Evolutionary conservation across 495 filamentous ascomycete genomes (phyloP), one percentile per base, ranked within the genome.

Genomic region (Annulohypoxylon stygium): DNA sequence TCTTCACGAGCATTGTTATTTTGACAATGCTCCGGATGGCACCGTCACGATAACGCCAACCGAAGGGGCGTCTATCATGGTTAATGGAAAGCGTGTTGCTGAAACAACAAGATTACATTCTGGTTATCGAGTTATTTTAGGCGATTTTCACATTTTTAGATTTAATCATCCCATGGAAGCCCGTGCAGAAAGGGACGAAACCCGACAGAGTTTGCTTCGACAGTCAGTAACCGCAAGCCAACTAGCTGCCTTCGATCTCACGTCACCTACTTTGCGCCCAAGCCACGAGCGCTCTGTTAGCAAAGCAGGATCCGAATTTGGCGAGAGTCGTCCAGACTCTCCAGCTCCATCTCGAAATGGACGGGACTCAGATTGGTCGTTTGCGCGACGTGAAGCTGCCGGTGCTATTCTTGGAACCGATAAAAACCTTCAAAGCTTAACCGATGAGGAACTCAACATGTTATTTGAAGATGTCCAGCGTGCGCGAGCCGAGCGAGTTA

Each of bases 121-220:
- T 81, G 96, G 96, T 36, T 96, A 93, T 80, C 92, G 96, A 30
- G 93, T 99, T 48, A 99, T 99, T 54, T 83, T 99, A 9, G 96
- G 97, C 14, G 96, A 99, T 80, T 99, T 99, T 76, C 96, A 99
- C 78, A 99, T 99, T 63, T 99, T 98, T 81, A 88, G 96, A 65
- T 99, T 99, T 84, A 99, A 99, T 73, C 93, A 99, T 78, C 96
- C 96, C 0, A 90, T 97, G 84, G 96, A 99, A 82, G 96, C 97
- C 39, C 89, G 93, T 12, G 94, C 94, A 6, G 96, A 99, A 80
- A 85, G 97, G 61, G 94, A 95, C 12, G 94, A 97, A 74, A 78
- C 78, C 20, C 73, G 78, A 25, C 90, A 94, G 73, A 97, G 93
- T 75, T 82, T 95, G 8, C 83, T 99, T 61, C 90, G 95, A 58